Evolutionary conservation across 2,329 filamentous ascomycete genomes (phyloP).

Genomic region (Chrysoporthe austroafricana): DNA sequence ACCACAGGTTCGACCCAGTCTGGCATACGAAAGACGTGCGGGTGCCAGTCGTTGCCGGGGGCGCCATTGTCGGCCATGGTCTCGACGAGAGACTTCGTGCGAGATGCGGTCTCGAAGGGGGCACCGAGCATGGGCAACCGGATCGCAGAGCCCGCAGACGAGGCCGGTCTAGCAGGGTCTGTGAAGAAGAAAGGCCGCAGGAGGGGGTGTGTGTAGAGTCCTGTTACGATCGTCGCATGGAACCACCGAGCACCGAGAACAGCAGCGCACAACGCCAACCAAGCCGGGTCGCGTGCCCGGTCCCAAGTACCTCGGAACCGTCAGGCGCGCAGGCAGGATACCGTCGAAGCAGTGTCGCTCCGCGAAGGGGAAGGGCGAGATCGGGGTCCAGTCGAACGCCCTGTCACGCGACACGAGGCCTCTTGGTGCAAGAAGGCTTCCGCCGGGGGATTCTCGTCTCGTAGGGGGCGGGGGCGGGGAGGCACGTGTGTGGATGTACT

Average conservation of each 20-base stretch:
- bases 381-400: background rate
- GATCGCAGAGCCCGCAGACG: background rate
- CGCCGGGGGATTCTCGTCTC: background rate
- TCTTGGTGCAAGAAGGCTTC: background rate
- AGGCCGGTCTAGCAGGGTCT: background rate
- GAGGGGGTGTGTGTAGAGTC: too few species aligned
- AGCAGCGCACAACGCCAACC: background rate
- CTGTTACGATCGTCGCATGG: too few species aligned
- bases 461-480: background rate
- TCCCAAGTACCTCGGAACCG: background rate
- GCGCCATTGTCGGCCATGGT: slow-evolving; percentile 20
- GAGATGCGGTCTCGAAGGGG: background rate
- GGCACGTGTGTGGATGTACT: background rate
- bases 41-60: slow-evolving; percentile 26
- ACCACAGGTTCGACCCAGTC: slow-evolving; percentile 42
- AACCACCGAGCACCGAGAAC: background rate
- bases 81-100: background rate
- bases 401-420: slow-evolving; percentile 4
- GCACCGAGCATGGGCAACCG: background rate
- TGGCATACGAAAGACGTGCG: slow-evolving; percentile 35
- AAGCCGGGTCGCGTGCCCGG: background rate
- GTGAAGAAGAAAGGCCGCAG: too few species aligned
- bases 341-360: background rate
- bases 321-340: background rate
- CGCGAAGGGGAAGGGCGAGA: background rate